phyloP scores from a whole-genome alignment of 73 alveolate species.

The Blepharisma stoltei region DNA sequence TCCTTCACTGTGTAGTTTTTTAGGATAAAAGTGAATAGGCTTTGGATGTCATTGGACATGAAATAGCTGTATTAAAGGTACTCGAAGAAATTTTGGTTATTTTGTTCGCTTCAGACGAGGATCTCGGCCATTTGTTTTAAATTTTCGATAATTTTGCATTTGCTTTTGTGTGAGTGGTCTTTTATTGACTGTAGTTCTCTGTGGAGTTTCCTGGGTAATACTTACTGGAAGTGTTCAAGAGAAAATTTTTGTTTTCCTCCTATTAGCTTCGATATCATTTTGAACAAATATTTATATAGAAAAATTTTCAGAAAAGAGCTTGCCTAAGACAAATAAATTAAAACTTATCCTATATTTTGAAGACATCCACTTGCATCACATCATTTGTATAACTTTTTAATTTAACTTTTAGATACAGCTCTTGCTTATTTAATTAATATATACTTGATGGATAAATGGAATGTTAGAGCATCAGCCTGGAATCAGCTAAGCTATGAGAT shows the following conservation, averaged over 20 bases:
- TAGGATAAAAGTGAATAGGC: not conserved
- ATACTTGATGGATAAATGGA: constrained; percentile 19
- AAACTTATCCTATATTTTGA: too few relatives aligned
- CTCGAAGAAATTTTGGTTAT: not conserved
- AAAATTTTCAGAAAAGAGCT: too few relatives aligned
- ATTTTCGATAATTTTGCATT: not conserved
- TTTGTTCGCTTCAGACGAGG: constrained; percentile 24
- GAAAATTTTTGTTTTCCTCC: too few relatives aligned
- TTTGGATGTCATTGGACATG: not conserved
- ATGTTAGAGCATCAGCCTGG: constrained; percentile 16
- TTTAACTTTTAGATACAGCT: too few relatives aligned
- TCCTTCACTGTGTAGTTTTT: not conserved
- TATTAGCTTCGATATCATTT: too few relatives aligned
- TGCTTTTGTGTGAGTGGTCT: not conserved
- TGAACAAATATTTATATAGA: too few relatives aligned
- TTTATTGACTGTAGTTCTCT: not conserved
- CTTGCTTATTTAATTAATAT: not conserved
- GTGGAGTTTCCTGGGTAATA: not conserved
- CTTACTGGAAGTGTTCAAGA: constrained; percentile 1
- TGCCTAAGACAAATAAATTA: too few relatives aligned
- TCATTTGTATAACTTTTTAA: too few relatives aligned
- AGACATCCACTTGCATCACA: too few relatives aligned
- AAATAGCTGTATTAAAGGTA: not conserved
- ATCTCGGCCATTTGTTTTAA: constrained; percentile 1
- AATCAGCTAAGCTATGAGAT: not conserved